Percentiles rank a stretch among this genome's conserved stretches.
These are phyloP conservation scores for Aschersonia sp. DNA, from an alignment of 2,329 filamentous ascomycete species.

Conservation along the genomic window DNA sequence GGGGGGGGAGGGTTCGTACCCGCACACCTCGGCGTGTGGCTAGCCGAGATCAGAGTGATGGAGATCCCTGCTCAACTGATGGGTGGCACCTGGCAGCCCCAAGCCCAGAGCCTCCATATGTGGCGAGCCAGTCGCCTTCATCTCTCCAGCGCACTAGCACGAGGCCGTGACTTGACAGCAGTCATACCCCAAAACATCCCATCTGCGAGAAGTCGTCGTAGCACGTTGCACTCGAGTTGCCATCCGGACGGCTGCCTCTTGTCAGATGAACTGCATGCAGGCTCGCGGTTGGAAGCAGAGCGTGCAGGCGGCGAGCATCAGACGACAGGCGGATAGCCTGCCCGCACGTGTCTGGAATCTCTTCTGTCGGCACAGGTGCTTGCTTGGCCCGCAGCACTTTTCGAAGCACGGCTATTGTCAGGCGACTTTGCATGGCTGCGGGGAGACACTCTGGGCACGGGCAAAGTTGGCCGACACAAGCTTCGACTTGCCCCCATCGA, in stretches of 20 bases:
- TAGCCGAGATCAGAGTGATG: too few species aligned
- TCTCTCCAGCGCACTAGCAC: background rate
- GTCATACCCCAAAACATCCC: background rate
- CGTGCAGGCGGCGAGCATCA: background rate
- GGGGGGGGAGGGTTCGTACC: too few species aligned
- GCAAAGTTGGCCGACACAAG: background rate
- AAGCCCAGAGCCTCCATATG: background rate
- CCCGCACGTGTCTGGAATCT: background rate
- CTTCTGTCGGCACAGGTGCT: background rate
- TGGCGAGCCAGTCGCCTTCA: conserved; percentile 1
- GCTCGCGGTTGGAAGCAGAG: too few species aligned
- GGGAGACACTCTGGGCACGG: background rate
- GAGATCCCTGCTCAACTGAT: background rate
- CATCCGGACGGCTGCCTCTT: background rate
- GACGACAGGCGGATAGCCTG: background rate
- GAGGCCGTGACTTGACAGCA: background rate
- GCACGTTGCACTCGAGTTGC: background rate
- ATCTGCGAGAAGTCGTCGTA: background rate
- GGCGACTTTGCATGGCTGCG: background rate
- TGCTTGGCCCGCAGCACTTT: background rate
- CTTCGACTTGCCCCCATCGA: background rate
- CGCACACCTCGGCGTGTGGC: too few species aligned
- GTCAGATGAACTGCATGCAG: background rate
- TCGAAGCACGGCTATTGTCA: background rate
- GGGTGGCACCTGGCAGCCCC: background rate